Evolutionary conservation across 345 rosid genomes (phyloP).

Genomic region (Aquilaria malaccensis): DNA sequence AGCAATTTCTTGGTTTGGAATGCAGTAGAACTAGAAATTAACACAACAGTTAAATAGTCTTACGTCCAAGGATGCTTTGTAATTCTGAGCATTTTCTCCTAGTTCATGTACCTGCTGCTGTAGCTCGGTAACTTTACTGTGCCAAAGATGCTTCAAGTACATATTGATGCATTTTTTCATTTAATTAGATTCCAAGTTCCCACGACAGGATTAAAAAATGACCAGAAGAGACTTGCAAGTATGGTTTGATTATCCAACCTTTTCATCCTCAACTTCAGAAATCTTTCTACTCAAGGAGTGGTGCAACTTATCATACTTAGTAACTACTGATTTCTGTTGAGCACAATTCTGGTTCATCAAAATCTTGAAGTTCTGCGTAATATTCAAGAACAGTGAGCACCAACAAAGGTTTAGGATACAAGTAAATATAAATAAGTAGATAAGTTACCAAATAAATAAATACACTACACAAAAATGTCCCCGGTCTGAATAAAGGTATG

Average conservation of each 20-base stretch:
- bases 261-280: conserved; percentile 49
- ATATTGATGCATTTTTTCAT: no score
- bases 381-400: conserved; percentile 6
- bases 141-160: conserved; percentile 41
- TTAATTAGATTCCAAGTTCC: no score
- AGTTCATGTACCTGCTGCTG: conserved; percentile 45
- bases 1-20: conserved; percentile 1
- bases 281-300: conserved; percentile 35
- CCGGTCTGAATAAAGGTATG: no score
- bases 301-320: conserved; percentile 33
- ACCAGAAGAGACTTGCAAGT: no score
- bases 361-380: conserved; percentile 57
- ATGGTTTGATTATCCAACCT: conserved; percentile 30
- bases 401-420: conserved; percentile 1
- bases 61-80: conserved; percentile 43
- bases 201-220: not conserved
- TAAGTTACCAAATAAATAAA: no score
- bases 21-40: no score
- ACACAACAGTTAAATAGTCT: conserved; percentile 5
- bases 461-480: no score
- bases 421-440: not conserved
- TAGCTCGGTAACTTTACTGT: conserved; percentile 37
- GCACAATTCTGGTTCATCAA: conserved; percentile 32
- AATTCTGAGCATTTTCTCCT: conserved; percentile 35
- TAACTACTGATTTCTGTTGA: conserved; percentile 38